Evolutionary conservation across 352 stramenopile genomes (phyloP).

Genomic region (Globisporangium cylindrosporum): DNA sequence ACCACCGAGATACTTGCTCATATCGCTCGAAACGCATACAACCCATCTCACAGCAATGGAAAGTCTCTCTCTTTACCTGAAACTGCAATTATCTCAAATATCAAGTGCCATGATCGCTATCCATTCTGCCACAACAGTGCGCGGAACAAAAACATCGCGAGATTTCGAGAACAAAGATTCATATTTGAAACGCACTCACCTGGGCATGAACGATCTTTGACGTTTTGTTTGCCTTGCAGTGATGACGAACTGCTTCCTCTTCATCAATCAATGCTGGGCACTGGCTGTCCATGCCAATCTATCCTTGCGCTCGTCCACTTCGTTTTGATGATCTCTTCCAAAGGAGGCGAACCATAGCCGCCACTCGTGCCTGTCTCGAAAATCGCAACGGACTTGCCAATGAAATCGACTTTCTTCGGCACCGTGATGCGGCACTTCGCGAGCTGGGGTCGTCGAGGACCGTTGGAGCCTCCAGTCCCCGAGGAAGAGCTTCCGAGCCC

Average conservation of each 20-base stretch:
- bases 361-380: slow-evolving; percentile 33
- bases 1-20: neutral
- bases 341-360: slow-evolving; percentile 41
- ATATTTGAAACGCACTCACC: neutral
- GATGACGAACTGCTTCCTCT: neutral
- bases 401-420: slow-evolving; percentile 39
- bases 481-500: slow-evolving; percentile 22
- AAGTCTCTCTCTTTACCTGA: neutral
- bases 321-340: slow-evolving; percentile 81
- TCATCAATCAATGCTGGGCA: slow-evolving; percentile 48
- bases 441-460: slow-evolving; percentile 31
- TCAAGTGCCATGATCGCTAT: too few species aligned
- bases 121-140: too few species aligned
- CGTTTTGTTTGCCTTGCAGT: neutral
- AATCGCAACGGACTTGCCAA: slow-evolving; percentile 68
- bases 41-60: neutral
- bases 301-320: slow-evolving; percentile 59
- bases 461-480: slow-evolving; percentile 9
- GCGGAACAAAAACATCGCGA: too few species aligned
- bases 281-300: slow-evolving; percentile 39
- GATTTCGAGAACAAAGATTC: neutral
- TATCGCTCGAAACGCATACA: neutral
- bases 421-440: slow-evolving; percentile 41
- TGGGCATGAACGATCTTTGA: neutral
- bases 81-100: too few species aligned